Evolutionary conservation across 1,284 basidiomycete genomes (phyloP), one percentile per base, ranked within the genome.

Genomic region (Megacollybia platyphylla): DNA sequence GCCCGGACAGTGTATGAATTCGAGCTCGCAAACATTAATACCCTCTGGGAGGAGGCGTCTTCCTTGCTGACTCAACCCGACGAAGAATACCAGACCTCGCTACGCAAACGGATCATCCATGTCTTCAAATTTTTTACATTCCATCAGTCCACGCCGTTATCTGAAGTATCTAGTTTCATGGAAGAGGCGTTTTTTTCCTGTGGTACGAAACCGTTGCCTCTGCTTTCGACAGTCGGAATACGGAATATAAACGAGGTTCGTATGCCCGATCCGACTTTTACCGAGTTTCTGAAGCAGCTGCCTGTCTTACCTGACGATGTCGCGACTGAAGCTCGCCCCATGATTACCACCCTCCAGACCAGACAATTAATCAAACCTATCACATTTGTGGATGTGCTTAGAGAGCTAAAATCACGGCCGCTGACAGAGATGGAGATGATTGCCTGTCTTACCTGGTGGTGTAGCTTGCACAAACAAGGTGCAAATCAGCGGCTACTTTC

Each of bases 401-500:
- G 70, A 41, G 90, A 96, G 57, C 70, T 99, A 5, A 72, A 75
- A 10, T 60, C 70, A 2, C 70, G 87, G 9, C 83, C 93, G 1
- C 68, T 98, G 13, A 61, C 61, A 0, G 76, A 88, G 50, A 62
- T 68, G 9, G 91, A 97, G 59, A 83, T 88, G 64, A 59, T 82
- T 15, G 79, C 79, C 3, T 93, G 88, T 58, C 67, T 97, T 49
- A 75, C 78, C 45, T 99, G 94, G 94, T 96, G 92, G 87, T 60
- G 62, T 18, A 60, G 89, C 10, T 76, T 76, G 34, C 70, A 73
- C 39, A 68, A 73, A 29, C 57, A 30, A 7, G 67, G 71, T 24
- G 59, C 61, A 18, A 57, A 59, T 36, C 50, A 57, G 17, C 58
- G 67, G n/a, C 58, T 75, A 37, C 54, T 62, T 5, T 63, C 66